Evolutionary conservation across 495 filamentous ascomycete genomes (phyloP), one percentile per base, ranked within the genome.

Genomic region (Penicillium desertorum): DNA sequence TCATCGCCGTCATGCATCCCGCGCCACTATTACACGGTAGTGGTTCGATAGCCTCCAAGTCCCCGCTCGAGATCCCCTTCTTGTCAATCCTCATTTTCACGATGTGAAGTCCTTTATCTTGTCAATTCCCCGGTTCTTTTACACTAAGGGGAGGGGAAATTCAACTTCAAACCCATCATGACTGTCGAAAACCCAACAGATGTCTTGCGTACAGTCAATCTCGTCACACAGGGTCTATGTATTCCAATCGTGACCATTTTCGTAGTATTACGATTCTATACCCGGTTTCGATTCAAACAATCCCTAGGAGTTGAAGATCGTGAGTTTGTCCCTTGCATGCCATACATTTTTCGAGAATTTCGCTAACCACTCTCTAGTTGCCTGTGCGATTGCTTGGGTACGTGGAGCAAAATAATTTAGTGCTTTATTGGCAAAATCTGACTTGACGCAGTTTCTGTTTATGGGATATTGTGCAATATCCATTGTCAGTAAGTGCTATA

Each of bases 211-310:
- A 78, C 75, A 1, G 45, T 77, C 36, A 78, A 75, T 47, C 56
- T 76, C 1, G 69, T 77, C 36, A 76, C 73, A 11, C 76, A 81
- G 61, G 67, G 62, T 32, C 62, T 81, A n/a, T 80, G 74, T 58
- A 70, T 81, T 43, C 69, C 69, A 2, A 67, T 81, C 42, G 64
- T 72, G 19, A 66, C 71, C 14, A 30, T 74, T 1, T 74, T 78
- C 43, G 66, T 80, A 16, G 52, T 49, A 2, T 50, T 76, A 25
- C 73, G 78, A 4, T 67, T 76, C 20, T 70, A 67, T 45, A 68
- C 71, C n/a, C 71, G 75, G 45, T 52, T 60, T 8, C 67, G 65
- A 8, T 76, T 78, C 32, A 71, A 69, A 32, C 71, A 73, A 25
- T 59, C 55, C 17, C 58, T 76, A 3, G 64, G 64, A 3, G 39